Evolutionary conservation across 2,329 filamentous ascomycete genomes (phyloP).

Genomic region (Rutstroemia sp.): DNA sequence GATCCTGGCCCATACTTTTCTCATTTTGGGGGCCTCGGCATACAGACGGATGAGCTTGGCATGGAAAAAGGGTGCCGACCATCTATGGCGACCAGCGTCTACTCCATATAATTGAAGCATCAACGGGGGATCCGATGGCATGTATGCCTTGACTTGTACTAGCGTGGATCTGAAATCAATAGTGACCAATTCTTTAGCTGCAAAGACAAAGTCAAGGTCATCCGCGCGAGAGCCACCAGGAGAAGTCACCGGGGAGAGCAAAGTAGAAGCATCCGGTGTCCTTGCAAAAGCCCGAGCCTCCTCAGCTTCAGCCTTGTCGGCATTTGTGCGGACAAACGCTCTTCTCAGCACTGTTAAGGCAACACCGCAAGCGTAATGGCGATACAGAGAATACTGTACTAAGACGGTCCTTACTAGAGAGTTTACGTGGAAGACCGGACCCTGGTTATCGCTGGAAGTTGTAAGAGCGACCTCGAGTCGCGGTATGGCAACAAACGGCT

Average conservation of each 20-base stretch:
- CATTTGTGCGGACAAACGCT: constrained; percentile 53
- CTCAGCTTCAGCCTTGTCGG: constrained; percentile 36
- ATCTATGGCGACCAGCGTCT: constrained; percentile 77
- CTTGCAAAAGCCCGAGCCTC: constrained; percentile 26
- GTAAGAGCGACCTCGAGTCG: constrained; percentile 81
- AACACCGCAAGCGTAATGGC: constrained; percentile 83
- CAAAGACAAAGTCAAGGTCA: constrained; percentile 17
- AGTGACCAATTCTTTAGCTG: constrained; percentile 59
- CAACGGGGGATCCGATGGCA: constrained; percentile 83
- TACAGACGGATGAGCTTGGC: constrained; percentile 78
- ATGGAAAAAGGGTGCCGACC: constrained; percentile 74
- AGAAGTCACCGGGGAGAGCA: constrained; percentile 24
- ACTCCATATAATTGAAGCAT: constrained; percentile 84
- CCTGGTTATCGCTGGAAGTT: constrained; percentile 78
- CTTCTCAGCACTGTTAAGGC: constrained; percentile 68
- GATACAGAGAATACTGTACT: constrained; percentile 85
- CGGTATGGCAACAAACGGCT: constrained; percentile 81
- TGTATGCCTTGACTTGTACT: constrained; percentile 78
- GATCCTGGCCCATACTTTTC: constrained; percentile 76
- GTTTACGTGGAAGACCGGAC: constrained; percentile 81
- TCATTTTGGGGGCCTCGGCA: constrained; percentile 78
- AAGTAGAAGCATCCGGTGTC: constrained; percentile 11
- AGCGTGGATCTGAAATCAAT: constrained; percentile 76
- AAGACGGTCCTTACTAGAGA: constrained; percentile 72
- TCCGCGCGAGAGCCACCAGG: constrained; percentile 17